phyloP scores from a whole-genome alignment of 2,329 filamentous ascomycete genomes.

The Neonectria hederae region DNA sequence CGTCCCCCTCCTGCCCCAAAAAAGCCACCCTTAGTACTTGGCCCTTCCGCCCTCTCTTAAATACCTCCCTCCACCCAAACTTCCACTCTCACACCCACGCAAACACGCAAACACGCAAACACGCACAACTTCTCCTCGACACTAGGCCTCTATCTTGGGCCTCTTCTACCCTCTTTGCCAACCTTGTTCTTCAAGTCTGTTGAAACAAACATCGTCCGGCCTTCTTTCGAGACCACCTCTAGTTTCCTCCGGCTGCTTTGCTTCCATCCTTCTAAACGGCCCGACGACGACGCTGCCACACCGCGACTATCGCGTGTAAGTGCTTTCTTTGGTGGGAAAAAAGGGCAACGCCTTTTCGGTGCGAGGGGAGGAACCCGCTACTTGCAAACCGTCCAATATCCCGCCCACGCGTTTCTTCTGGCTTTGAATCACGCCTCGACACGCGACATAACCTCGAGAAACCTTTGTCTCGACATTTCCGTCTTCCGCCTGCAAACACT shows the following conservation, averaged over 20 bases:
- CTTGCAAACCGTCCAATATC: background rate
- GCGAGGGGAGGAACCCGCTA: slow-evolving; percentile 15
- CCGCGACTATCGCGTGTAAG: slow-evolving; percentile 8
- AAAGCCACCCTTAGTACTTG: too few relatives aligned
- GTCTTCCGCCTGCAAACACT: background rate
- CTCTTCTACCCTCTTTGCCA: background rate
- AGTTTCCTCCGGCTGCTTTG: background rate
- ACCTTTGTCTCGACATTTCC: background rate
- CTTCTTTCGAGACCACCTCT: slow-evolving; percentile 22
- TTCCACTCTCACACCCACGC: slow-evolving; percentile 4
- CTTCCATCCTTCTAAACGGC: background rate
- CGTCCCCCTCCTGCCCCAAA: background rate
- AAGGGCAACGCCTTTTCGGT: background rate
- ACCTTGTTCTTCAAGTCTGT: background rate
- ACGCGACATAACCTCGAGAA: slow-evolving; percentile 6
- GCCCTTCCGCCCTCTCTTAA: slow-evolving; percentile 13
- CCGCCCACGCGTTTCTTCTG: slow-evolving; percentile 10
- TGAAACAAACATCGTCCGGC: background rate
- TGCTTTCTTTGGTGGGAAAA: slow-evolving; percentile 11
- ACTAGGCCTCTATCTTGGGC: slow-evolving; percentile 18
- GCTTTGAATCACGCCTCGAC: slow-evolving; percentile 1
- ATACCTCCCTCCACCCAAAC: slow-evolving; percentile 20
- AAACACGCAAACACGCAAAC: background rate
- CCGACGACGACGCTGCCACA: too few relatives aligned
- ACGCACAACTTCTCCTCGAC: slow-evolving; percentile 1